Evolutionary conservation across 2,329 filamentous ascomycete species (phyloP).

Genomic region (Hypoxylon rubiginosum): DNA sequence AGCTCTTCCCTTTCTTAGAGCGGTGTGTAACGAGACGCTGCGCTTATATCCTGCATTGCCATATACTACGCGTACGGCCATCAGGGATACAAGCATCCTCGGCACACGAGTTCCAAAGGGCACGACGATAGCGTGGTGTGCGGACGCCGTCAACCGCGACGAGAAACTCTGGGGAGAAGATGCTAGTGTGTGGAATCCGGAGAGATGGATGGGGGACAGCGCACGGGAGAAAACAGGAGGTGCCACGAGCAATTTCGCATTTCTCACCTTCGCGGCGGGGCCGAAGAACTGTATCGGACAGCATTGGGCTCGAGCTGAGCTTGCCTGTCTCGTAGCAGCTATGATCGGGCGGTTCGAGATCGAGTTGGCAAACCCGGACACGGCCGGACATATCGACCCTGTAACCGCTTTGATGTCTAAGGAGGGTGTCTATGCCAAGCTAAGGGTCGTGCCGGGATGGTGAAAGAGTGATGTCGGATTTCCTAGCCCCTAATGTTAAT

Average conservation of each 20-base stretch:
- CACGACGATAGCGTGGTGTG: not conserved
- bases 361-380: not conserved
- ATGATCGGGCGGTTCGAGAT: not conserved
- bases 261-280: not conserved
- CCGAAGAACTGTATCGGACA: not conserved
- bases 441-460: not conserved
- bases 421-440: not conserved
- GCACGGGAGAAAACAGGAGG: not conserved
- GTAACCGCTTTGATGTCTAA: not conserved
- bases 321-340: not conserved
- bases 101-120: not conserved
- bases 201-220: not conserved
- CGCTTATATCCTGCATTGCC: not conserved
- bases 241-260: not conserved
- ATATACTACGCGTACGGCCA: not conserved
- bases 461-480: not conserved
- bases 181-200: not conserved
- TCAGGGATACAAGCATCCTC: not conserved
- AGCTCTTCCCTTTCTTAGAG: not conserved
- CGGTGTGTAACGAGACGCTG: not conserved
- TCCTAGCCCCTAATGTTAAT: too few species aligned
- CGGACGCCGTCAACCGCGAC: not conserved
- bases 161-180: not conserved
- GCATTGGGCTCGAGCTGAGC: not conserved
- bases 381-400: not conserved